Conservation (phyloP, 1,139 yeast genomes). For the Suhomyces maxii region DNA sequence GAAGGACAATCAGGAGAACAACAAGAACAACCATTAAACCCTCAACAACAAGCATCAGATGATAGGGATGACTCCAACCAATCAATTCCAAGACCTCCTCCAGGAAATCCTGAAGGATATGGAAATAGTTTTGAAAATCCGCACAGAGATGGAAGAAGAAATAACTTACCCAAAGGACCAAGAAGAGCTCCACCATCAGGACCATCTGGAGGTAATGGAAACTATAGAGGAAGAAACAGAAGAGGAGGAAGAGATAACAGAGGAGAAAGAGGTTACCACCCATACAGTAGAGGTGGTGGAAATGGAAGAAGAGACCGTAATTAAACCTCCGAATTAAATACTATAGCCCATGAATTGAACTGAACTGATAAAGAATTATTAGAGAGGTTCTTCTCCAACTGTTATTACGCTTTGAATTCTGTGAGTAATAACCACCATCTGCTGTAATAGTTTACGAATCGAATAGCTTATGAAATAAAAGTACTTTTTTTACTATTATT, state of each 20-base stretch:
- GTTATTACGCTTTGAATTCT: no score
- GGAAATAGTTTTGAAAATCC: slow-evolving; percentile 17
- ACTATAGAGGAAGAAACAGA: slow-evolving; percentile 27
- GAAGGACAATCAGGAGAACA: slow-evolving; percentile 26
- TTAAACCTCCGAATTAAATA: not conserved
- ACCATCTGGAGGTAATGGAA: slow-evolving; percentile 30
- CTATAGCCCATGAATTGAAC: no score
- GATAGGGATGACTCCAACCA: slow-evolving; percentile 15
- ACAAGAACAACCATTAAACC: slow-evolving; percentile 54
- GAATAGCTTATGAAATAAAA: no score
- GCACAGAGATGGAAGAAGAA: slow-evolving; percentile 30
- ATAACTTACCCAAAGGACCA: slow-evolving; percentile 45
- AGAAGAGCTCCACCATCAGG: slow-evolving; percentile 44
- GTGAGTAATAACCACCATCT: no score
- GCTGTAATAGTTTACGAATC: no score
- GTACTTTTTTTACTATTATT: no score
- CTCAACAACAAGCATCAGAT: slow-evolving; percentile 48
- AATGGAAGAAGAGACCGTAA: slow-evolving; percentile 8
- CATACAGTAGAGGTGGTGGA: slow-evolving; percentile 34
- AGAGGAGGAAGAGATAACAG: slow-evolving; percentile 21
- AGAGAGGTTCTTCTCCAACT: no score
- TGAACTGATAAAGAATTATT: no score
- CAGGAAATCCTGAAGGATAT: slow-evolving; percentile 15
- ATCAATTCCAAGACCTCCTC: slow-evolving; percentile 11
- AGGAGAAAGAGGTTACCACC: slow-evolving; percentile 27